Percentiles rank a stretch among this genome's conserved stretches.
phyloP scores from a whole-genome alignment of 106 monocot genomes.

The Phalaenopsis equestris region DNA sequence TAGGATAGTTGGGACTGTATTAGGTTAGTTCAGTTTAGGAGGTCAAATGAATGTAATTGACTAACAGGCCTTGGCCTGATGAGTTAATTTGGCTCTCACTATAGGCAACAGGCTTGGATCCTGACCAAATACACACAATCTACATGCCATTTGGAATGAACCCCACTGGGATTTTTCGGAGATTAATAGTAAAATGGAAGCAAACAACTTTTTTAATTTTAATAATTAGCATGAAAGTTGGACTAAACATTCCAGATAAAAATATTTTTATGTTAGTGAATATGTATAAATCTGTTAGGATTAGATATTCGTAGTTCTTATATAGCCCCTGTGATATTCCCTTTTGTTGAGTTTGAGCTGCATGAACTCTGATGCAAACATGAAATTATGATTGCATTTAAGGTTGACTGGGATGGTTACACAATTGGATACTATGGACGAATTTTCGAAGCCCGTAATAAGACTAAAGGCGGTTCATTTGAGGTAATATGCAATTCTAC shows the following conservation, averaged over 20 bases:
- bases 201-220: neutral
- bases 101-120: too few relatives aligned
- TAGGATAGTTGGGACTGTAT: too few relatives aligned
- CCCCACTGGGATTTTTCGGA: too few relatives aligned
- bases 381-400: conserved; percentile 44
- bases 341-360: conserved; percentile 9
- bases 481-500: conserved; percentile 42
- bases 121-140: too few relatives aligned
- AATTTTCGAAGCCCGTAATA: conserved; percentile 99
- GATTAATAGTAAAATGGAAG: neutral
- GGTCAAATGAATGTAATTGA: too few relatives aligned
- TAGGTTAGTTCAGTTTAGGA: too few relatives aligned
- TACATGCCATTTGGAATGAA: too few relatives aligned
- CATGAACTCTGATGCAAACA: conserved; percentile 38
- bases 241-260: neutral
- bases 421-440: conserved; percentile 99
- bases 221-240: neutral
- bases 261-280: too few relatives aligned
- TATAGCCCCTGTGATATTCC: neutral
- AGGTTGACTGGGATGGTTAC: conserved; percentile 99
- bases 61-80: too few relatives aligned
- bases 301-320: neutral
- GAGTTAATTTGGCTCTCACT: too few relatives aligned
- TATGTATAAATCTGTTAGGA: neutral
- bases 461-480: conserved; percentile 98